Base-by-base conservation (phyloP, 768 basidiomycete genomes). In the Paxillus rubicundulus region DNA sequence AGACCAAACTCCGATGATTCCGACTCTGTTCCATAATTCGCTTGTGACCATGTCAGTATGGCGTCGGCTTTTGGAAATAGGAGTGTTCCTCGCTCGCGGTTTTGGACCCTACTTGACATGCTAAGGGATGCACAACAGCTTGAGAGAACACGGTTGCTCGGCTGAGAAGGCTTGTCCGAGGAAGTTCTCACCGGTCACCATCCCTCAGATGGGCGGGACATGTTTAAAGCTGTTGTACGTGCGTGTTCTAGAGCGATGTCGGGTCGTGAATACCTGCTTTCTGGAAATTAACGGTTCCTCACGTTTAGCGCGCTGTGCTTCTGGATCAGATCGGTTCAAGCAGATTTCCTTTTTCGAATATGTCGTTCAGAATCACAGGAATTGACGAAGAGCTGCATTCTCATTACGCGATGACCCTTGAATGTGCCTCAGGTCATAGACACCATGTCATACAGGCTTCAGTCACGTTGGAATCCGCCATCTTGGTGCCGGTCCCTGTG, bases 1-100 rank as follows among this genome's bases (percentile, higher is more conserved):
- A 76, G 88, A 52, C 87, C 87, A 45, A 74, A 76, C 64, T 67
- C 78, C 43, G 83, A 85, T 50, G 83, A 85, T 50, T 64, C 50
- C 44, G 68, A 63, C 43, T 46, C 60, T 16, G 41, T 52, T 55
- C 56, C 63, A 49, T 68, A 53, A 66, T 21, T 33, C 30, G 10
- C 45, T 48, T 39, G 27, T 53, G 49, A 54, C 52, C 36, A 47
- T 67, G 4, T 24, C 24, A 55, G 41, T 32, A 61, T 4, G 24
- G 55, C 42, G 48, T 58, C 51, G 45, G 42, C 44, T 32, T 51
- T 57, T 57, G 37, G 43, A 44, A 37, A 47, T 52, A 34, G 51
- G 39, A 38, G 14, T 20, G 17, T 53, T 46, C 54, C 38, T 51
- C 24, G 42, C 12, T 16, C 18, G 40, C 38, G 30, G 9, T 40